Evolutionary conservation across 1,284 basidiomycete genomes (phyloP).

Genomic region (Exobasidium cylindrosporum): DNA sequence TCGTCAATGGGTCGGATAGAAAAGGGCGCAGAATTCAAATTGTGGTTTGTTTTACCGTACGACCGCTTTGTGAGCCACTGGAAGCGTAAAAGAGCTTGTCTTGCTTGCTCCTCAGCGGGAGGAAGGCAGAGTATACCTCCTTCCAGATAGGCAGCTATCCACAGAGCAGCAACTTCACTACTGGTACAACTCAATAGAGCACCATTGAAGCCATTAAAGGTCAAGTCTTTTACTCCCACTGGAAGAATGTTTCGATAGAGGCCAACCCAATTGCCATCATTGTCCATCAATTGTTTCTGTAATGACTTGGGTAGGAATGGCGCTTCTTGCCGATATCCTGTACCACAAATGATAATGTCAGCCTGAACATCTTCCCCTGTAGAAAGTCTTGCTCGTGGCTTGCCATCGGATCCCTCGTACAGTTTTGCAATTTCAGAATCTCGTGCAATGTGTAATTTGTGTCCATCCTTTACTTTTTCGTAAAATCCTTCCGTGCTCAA

Average conservation of each 20-base stretch:
- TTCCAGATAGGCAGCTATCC: slow-evolving; percentile 39
- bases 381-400: slow-evolving; percentile 23
- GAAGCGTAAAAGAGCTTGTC: slow-evolving; percentile 24
- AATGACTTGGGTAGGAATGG: slow-evolving; percentile 30
- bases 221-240: slow-evolving; percentile 29
- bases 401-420: too few relatives aligned
- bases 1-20: slow-evolving; percentile 45
- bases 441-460: background rate
- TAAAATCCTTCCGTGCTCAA: slow-evolving; percentile 42
- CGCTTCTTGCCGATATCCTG: slow-evolving; percentile 38
- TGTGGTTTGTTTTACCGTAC: slow-evolving; percentile 37
- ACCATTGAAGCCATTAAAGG: slow-evolving; percentile 45
- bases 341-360: slow-evolving; percentile 36
- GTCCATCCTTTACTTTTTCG: slow-evolving; percentile 27
- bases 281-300: slow-evolving; percentile 32
- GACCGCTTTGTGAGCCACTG: slow-evolving; percentile 38
- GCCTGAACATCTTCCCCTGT: slow-evolving; percentile 26
- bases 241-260: slow-evolving; percentile 40
- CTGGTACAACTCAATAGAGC: slow-evolving; percentile 42
- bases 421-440: background rate
- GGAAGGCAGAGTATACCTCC: slow-evolving; percentile 28
- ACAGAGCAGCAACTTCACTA: slow-evolving; percentile 38
- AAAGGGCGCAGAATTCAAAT: slow-evolving; percentile 45
- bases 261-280: slow-evolving; percentile 37
- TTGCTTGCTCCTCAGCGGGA: slow-evolving; percentile 19